Base-by-base conservation (phyloP, 495 filamentous ascomycete species). In the Ramalina intermedia region DNA sequence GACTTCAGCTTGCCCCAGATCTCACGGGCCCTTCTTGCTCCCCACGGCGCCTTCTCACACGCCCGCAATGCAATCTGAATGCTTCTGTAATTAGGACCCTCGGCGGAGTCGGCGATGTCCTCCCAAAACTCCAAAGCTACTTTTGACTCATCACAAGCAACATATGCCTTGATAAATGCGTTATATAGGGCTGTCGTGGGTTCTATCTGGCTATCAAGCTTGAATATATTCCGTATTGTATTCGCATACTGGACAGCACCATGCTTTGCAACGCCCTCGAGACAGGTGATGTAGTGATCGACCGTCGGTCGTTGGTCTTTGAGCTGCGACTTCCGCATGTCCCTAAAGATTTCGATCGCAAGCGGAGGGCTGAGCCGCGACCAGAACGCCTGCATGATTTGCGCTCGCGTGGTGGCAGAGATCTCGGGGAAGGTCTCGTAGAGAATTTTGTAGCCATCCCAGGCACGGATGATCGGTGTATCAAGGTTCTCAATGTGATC, bases 211-310 rank as follows among this genome's bases (percentile, higher is more conserved):
- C 78, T 67, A 64, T 96, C 91, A 53, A 96, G 78, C 63, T 94
- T 95, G 41, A 95, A 70, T 76, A 93, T 87, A 57, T 94, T 94
- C 60, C 93, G 84, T 14, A 94, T 73, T 36, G 81, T 73, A 48
- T 79, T 71, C 29, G 95, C 65, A 37, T 75, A 76, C 33, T 84
- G 80, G 3, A 64, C 47, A 51, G 93, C 81, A 6, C 46, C 40
- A 7, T 69, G 69, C 23, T 70, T 65, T 14, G 82, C 85, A 14
- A 94, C 69, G 3, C 89, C 89, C 41, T 80, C 74, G 53, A 96
- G 79, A 45, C 80, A 87, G 20, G 72, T 62, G 21, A 81, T 75
- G 61, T 96, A 98, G 2, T 81, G 83, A 45, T 85, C 79, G 12
- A 72, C 58, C 13, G 69, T 81, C 1, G 91, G 86, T 0, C 81